Conservation (phyloP, 345 rosid species). For the Salix koriyanagi region DNA sequence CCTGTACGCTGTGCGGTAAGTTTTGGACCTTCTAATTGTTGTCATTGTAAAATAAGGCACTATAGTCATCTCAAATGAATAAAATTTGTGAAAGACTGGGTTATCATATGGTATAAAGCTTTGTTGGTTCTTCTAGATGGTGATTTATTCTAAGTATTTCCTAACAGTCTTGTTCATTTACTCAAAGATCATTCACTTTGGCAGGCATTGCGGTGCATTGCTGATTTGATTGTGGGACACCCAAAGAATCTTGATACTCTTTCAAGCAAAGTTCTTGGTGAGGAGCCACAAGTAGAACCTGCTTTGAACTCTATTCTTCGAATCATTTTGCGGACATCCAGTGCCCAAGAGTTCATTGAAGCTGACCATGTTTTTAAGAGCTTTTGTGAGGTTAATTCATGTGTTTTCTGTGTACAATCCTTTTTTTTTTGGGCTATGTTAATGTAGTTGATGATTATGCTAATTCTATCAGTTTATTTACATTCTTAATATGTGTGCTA, state of each 20-base stretch:
- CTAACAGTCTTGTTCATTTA: background rate
- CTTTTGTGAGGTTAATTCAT: conserved; percentile 76
- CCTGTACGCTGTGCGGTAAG: conserved; percentile 83
- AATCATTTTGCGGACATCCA: conserved; percentile 78
- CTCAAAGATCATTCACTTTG: conserved; percentile 16
- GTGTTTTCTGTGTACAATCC: conserved; percentile 7
- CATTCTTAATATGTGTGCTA: conserved; percentile 18
- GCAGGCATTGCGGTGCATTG: conserved; percentile 83
- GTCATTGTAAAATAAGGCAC: background rate
- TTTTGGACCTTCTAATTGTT: background rate
- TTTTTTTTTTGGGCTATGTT: background rate
- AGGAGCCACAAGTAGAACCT: conserved; percentile 82
- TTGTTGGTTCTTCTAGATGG: background rate
- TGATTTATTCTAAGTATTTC: too few species aligned
- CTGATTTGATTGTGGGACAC: conserved; percentile 71
- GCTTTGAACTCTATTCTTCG: conserved; percentile 91
- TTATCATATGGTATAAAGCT: background rate
- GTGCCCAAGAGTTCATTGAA: conserved; percentile 81
- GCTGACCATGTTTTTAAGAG: conserved; percentile 85
- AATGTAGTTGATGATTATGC: background rate
- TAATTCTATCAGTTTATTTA: background rate
- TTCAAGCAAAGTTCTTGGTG: conserved; percentile 89
- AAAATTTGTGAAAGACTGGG: background rate
- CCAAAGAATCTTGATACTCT: conserved; percentile 74
- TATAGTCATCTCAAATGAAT: background rate